A percentile compares a stretch with the other conserved stretches of the same genome.
Evolutionary conservation across 225 moss, liverwort and hornwort species (phyloP).

Genomic region (Straminergon stramineum): DNA sequence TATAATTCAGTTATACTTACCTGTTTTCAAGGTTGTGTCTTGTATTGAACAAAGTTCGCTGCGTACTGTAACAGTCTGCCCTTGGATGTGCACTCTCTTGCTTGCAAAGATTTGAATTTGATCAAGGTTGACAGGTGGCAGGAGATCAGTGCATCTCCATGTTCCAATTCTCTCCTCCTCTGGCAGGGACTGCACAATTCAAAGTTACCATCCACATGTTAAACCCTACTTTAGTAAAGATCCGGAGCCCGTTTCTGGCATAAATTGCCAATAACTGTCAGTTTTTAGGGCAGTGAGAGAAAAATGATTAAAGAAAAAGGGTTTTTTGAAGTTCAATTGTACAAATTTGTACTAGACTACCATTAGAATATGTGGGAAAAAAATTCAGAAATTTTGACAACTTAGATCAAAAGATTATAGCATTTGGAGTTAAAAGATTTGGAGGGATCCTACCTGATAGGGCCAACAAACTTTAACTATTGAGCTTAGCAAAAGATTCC

Average conservation of each 20-base stretch:
- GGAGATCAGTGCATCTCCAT: constrained; percentile 4
- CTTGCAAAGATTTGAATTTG: constrained; percentile 2
- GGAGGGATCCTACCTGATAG: too few species aligned
- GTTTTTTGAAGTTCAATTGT: not conserved
- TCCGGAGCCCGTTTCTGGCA: not conserved
- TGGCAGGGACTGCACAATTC: not conserved
- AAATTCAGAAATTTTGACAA: not conserved
- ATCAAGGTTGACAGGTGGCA: constrained; percentile 11
- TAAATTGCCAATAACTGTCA: not conserved
- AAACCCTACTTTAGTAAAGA: not conserved
- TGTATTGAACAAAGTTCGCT: not conserved
- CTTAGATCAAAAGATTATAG: fast-evolving
- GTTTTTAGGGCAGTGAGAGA: not conserved
- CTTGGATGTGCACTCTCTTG: not conserved
- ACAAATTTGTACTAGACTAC: not conserved
- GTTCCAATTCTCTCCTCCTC: not conserved
- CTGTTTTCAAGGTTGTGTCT: not conserved
- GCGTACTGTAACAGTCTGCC: not conserved
- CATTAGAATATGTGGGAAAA: not conserved
- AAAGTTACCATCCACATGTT: not conserved
- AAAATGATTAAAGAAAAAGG: not conserved
- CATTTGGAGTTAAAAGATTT: fast-evolving
- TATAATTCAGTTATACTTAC: not conserved
- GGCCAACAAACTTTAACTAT: too few species aligned
- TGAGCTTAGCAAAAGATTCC: not conserved